Evolutionary conservation across 2,329 filamentous ascomycete genomes (phyloP), one percentile per base, ranked within the genome.

Genomic region (Rhynchosporium graminicola): DNA sequence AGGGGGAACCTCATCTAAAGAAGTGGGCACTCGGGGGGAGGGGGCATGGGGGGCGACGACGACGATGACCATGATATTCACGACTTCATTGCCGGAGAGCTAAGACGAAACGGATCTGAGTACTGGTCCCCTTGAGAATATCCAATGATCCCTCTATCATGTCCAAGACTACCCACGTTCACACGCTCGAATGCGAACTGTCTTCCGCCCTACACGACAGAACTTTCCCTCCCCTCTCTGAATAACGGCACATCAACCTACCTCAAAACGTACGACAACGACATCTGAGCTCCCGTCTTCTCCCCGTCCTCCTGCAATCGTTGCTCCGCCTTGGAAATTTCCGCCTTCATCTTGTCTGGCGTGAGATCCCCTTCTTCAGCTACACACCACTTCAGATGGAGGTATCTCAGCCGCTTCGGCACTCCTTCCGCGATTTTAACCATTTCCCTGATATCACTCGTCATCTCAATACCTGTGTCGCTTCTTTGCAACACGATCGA

Each of bases 301-400:
- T 42, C 36, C 7, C 20, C n/a, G 20, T n/a, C 20, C 7, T 26
- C 38, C 40, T 40, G 38, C n/a, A 26, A 29, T 20, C 33, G 5
- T 10, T 40, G n/a, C n/a, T 54, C 51, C 20, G 36, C 51, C 33
- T 28, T 13, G 33, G 13, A 28, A 28, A 54, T 33, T 10, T 54
- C 6, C 36, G 40, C 33, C 33, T 26, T 9, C 51, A 54, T 54
- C 36, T 54, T 54, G n/a, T 20, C 36, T 28, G 51, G 33, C 10
- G 51, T 54, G 15, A 54, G 12, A 4, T 54, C 36, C 6, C 40
- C 51, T 15, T 42, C 51, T 36, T 54, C 20, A 40, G 51, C 51
- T 10, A 54, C 51, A 42, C 51, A 54, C 51, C 51, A 54, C 51
- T 54, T 40, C 51, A 54, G 13, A 12, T 26, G 20, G 10, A 54